Evolutionary conservation across 371 early-diverging fungal genomes (phyloP).

Genomic region (Chytridiales sp.): DNA sequence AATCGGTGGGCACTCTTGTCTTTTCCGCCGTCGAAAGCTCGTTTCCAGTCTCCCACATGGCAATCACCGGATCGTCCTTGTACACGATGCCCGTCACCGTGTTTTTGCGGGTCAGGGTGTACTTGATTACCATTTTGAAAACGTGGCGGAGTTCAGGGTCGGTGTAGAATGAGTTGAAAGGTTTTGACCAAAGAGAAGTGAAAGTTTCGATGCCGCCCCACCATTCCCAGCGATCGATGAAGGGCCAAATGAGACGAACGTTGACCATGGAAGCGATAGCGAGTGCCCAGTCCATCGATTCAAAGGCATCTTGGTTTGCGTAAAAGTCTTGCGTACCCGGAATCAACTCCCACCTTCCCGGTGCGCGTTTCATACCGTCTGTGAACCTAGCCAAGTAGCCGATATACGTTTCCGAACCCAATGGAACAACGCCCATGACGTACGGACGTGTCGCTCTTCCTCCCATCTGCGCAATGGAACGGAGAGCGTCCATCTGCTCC

Average conservation of each 20-base stretch:
- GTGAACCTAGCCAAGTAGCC: too few species aligned
- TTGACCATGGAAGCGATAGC: slow-evolving; percentile 23
- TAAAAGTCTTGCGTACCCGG: slow-evolving; percentile 7
- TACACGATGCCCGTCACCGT: slow-evolving; percentile 39
- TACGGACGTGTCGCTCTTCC: slow-evolving; percentile 42
- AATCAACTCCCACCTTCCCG: slow-evolving; percentile 7
- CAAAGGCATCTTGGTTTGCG: slow-evolving; percentile 33
- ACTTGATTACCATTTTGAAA: slow-evolving; percentile 29
- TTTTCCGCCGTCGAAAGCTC: slow-evolving; percentile 35
- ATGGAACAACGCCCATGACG: slow-evolving; percentile 36
- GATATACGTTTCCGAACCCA: too few species aligned
- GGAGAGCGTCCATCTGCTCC: slow-evolving; percentile 43
- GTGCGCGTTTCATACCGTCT: too few species aligned
- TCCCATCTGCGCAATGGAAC: slow-evolving; percentile 27
- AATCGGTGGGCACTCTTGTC: slow-evolving; percentile 27
- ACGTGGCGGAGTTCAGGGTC: slow-evolving; percentile 13
- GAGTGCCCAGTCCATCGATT: slow-evolving; percentile 39
- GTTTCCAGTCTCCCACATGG: slow-evolving; percentile 51
- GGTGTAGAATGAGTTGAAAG: slow-evolving; percentile 27
- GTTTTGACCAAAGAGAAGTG: slow-evolving; percentile 9
- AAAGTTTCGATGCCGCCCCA: slow-evolving; percentile 41
- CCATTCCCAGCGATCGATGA: slow-evolving; percentile 37
- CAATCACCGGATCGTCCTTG: slow-evolving; percentile 38
- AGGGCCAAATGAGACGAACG: slow-evolving; percentile 38
- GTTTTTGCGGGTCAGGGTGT: slow-evolving; percentile 35